Conservation (phyloP, 1,139 yeast genomes). For the Blastobotrys ciferrii region DNA sequence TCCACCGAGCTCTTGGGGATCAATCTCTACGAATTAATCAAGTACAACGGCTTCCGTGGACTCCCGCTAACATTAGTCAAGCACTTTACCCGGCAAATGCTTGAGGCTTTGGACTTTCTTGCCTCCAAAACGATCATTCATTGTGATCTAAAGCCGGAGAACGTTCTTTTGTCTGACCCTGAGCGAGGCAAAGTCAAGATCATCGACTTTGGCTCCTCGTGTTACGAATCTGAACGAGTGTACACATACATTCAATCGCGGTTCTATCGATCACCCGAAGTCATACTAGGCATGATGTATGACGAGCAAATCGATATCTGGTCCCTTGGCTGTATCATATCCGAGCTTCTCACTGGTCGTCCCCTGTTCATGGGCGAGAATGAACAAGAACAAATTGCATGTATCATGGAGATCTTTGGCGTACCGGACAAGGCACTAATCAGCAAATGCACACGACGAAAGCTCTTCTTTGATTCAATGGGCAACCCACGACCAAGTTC, state of each 20-base stretch:
- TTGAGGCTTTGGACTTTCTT: conserved; percentile 59
- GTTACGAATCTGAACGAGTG: conserved; percentile 82
- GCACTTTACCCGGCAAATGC: conserved; percentile 52
- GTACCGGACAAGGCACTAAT: conserved; percentile 50
- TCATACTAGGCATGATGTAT: conserved; percentile 74
- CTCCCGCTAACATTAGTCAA: conserved; percentile 52
- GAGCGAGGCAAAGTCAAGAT: conserved; percentile 86
- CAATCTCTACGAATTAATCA: conserved; percentile 65
- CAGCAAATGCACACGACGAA: conserved; percentile 38
- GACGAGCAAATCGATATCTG: conserved; percentile 71
- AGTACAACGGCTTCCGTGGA: conserved; percentile 60
- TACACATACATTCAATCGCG: conserved; percentile 95
- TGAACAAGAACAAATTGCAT: conserved; percentile 63
- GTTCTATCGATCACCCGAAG: conserved; percentile 92
- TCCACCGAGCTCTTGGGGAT: conserved; percentile 70
- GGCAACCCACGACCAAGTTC: conserved; percentile 41
- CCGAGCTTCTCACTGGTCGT: conserved; percentile 62
- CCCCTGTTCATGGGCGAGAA: conserved; percentile 71
- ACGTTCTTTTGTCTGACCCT: conserved; percentile 73
- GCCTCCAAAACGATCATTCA: conserved; percentile 62
- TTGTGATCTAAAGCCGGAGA: conserved; percentile 94
- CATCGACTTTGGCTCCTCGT: conserved; percentile 95
- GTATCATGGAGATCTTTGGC: conserved; percentile 61
- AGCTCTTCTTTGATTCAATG: conserved; percentile 42
- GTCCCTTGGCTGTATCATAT: conserved; percentile 71